These are phyloP conservation scores for Lactarius hengduanensis DNA, from an alignment of 768 basidiomycete genomes.

Conservation along the genomic window DNA sequence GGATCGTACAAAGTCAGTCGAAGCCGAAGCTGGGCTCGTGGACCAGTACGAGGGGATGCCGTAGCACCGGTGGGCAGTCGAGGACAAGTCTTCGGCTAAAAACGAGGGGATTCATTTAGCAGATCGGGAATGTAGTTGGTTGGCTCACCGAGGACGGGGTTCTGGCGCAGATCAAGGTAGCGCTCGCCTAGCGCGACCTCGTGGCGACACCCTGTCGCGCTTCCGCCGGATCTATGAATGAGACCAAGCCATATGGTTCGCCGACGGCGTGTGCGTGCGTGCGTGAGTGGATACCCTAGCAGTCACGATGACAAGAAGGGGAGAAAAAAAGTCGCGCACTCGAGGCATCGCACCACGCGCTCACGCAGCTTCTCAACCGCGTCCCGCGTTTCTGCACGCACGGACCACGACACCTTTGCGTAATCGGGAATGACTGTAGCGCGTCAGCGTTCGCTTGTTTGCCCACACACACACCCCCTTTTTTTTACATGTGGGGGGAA, in stretches of 20 bases:
- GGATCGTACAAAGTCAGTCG: conserved; percentile 27
- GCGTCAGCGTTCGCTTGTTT: background rate
- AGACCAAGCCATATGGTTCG: too few relatives aligned
- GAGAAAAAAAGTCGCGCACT: conserved; percentile 45
- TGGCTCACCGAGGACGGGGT: conserved; percentile 29
- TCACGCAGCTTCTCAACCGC: conserved; percentile 55
- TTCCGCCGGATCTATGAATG: conserved; percentile 20
- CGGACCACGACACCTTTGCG: conserved; percentile 68
- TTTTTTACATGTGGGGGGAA: background rate
- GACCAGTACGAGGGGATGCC: conserved; percentile 20
- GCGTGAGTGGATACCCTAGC: background rate
- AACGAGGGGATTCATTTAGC: background rate
- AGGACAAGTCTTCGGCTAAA: conserved; percentile 28
- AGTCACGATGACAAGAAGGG: background rate
- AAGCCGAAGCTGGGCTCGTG: conserved; percentile 15
- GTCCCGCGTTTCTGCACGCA: conserved; percentile 62
- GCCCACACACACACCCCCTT: background rate
- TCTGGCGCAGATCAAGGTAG: conserved; percentile 27
- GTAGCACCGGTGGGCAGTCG: conserved; percentile 22
- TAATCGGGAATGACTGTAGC: conserved; percentile 79
- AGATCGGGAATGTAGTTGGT: background rate
- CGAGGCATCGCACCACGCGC: conserved; percentile 67
- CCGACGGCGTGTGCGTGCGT: background rate
- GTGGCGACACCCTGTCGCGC: conserved; percentile 24
- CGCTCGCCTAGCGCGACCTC: conserved; percentile 12